phyloP scores from a whole-genome alignment of 2,329 filamentous ascomycete species.

The Phaeoacremonium minimum region DNA sequence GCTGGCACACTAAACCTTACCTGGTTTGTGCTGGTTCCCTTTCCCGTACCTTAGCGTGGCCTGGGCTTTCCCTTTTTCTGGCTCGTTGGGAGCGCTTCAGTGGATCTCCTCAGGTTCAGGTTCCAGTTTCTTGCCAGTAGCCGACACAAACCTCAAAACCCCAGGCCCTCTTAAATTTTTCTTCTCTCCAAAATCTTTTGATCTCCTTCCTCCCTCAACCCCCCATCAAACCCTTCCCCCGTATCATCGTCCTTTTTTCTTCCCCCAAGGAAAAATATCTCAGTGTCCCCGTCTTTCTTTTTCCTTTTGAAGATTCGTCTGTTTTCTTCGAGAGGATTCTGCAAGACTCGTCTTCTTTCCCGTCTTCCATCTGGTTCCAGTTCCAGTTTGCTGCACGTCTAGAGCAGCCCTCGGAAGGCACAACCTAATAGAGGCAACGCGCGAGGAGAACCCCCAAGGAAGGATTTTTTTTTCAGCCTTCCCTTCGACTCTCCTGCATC shows the following conservation, averaged over 20 bases:
- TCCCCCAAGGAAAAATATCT: too few species aligned
- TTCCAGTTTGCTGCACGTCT: background rate
- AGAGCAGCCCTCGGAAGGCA: too few species aligned
- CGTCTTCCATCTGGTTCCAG: background rate
- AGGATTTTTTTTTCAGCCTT: slow-evolving; percentile 3
- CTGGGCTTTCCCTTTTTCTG: too few species aligned
- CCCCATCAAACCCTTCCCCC: too few species aligned
- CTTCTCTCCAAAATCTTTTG: too few species aligned
- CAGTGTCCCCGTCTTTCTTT: slow-evolving; percentile 37
- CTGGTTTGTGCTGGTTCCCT: too few species aligned
- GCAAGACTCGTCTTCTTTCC: slow-evolving; percentile 20
- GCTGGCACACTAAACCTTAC: too few species aligned
- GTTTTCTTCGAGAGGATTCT: slow-evolving; percentile 36
- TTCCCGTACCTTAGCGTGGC: too few species aligned
- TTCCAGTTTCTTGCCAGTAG: background rate
- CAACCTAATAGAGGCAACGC: slow-evolving; percentile 8
- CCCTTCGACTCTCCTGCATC: slow-evolving; percentile 8
- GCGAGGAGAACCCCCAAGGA: slow-evolving; percentile 8
- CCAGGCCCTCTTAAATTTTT: background rate
- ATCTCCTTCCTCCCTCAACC: slow-evolving; percentile 16
- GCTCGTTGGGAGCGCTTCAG: too few species aligned
- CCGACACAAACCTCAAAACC: background rate
- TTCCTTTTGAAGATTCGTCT: slow-evolving; percentile 38
- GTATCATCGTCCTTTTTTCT: too few species aligned
- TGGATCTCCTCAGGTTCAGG: too few species aligned